These are phyloP conservation scores for Oryza nivara DNA, from an alignment of 176 grass and related monocot genomes.

Conservation along the genomic window DNA sequence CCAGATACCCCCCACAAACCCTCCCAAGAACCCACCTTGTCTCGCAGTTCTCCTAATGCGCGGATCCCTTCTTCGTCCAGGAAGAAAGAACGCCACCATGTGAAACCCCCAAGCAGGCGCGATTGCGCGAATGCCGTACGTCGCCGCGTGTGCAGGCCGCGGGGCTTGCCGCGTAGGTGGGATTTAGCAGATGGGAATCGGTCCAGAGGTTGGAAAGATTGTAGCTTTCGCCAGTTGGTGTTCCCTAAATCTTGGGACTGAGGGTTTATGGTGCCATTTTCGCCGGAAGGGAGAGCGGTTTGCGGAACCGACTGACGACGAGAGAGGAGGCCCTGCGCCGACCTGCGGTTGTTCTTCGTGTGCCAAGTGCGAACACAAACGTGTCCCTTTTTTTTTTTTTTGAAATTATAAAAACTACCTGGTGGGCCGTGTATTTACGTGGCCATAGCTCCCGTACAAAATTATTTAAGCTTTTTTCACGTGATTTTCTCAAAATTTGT, in stretches of 20 bases:
- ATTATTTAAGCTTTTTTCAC: too few species aligned
- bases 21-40: not conserved
- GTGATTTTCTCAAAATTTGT: too few species aligned
- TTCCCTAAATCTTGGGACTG: not conserved
- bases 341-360: too few species aligned
- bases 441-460: too few species aligned
- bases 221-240: not conserved
- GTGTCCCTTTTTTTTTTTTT: too few species aligned
- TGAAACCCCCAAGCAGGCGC: not conserved
- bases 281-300: not conserved
- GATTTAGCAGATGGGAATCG: not conserved
- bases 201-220: not conserved
- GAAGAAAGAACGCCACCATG: slow-evolving; percentile 10
- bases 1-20: not conserved
- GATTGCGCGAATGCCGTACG: not conserved
- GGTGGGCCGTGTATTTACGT: too few species aligned
- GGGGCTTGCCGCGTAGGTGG: not conserved
- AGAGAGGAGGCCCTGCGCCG: too few species aligned
- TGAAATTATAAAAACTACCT: too few species aligned
- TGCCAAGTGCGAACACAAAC: too few species aligned
- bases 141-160: not conserved
- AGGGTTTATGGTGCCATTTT: not conserved
- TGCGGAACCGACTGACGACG: not conserved
- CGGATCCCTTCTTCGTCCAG: slow-evolving; percentile 21
- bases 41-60: not conserved